A percentile compares a stretch with the other conserved stretches of the same genome.
Conservation (phyloP, 352 stramenopile species). For the Phytophthora ramorum region DNA sequence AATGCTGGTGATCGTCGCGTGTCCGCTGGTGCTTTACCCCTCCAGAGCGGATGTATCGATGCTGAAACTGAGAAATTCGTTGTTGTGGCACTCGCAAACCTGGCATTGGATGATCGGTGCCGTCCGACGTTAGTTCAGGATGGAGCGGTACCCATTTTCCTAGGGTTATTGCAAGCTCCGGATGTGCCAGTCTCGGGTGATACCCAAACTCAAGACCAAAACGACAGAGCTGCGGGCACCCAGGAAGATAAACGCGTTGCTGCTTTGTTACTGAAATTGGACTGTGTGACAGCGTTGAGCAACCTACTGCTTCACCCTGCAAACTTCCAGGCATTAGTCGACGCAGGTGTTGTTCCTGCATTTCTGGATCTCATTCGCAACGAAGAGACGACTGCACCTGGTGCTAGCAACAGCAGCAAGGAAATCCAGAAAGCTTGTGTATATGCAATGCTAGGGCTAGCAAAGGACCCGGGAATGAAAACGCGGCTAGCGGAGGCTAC, state of each 20-base stretch:
- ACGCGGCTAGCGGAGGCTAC: slow-evolving; percentile 62
- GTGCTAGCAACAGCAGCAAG: slow-evolving; percentile 43
- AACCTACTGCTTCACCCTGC: slow-evolving; percentile 85
- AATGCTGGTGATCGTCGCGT: not conserved
- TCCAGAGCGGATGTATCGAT: slow-evolving; percentile 31
- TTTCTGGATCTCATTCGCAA: slow-evolving; percentile 66
- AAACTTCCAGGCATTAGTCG: slow-evolving; percentile 78
- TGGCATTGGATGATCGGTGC: slow-evolving; percentile 78
- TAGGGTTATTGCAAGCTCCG: slow-evolving; percentile 52
- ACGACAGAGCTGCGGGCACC: slow-evolving; percentile 13
- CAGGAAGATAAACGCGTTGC: slow-evolving; percentile 31
- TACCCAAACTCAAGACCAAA: slow-evolving; percentile 4
- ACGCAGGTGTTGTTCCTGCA: slow-evolving; percentile 80
- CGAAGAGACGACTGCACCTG: slow-evolving; percentile 20
- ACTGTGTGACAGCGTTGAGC: slow-evolving; percentile 83
- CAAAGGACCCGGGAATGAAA: slow-evolving; percentile 77
- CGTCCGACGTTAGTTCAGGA: slow-evolving; percentile 67
- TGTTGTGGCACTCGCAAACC: slow-evolving; percentile 73
- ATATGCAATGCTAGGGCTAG: slow-evolving; percentile 80
- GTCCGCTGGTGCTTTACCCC: not conserved
- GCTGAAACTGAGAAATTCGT: slow-evolving; percentile 74
- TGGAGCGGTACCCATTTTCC: slow-evolving; percentile 61
- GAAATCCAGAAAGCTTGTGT: slow-evolving; percentile 82
- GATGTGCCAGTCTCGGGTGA: not conserved
- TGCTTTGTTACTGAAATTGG: slow-evolving; percentile 67